These are phyloP conservation scores for Aspergillus piperis DNA, from an alignment of 2,329 filamentous ascomycete species.

Conservation along the genomic window DNA sequence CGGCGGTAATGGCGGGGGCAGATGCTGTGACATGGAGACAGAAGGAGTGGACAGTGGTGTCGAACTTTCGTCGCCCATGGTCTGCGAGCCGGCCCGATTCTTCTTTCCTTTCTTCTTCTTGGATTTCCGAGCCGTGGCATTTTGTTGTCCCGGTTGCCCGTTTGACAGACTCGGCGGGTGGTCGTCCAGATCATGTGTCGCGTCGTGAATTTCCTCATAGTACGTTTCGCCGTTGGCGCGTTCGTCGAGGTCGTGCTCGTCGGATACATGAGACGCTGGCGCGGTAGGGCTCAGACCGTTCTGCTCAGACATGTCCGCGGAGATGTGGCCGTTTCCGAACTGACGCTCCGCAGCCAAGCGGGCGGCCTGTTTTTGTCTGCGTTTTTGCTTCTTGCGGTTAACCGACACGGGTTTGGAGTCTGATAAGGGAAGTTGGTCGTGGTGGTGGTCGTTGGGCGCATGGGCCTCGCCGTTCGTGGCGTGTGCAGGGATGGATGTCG, in stretches of 20 bases:
- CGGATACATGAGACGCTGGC: slow-evolving; percentile 30
- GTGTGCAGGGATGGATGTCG: slow-evolving; percentile 27
- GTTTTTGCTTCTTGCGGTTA: slow-evolving; percentile 95
- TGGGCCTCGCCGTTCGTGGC: slow-evolving; percentile 33
- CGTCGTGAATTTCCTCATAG: slow-evolving; percentile 57
- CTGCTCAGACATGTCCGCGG: slow-evolving; percentile 31
- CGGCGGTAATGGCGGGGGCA: slow-evolving; percentile 48
- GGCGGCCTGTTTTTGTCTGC: slow-evolving; percentile 78
- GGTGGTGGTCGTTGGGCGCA: slow-evolving; percentile 18
- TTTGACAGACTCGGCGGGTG: slow-evolving; percentile 19
- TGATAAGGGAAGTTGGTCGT: slow-evolving; percentile 10
- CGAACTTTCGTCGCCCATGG: slow-evolving; percentile 40
- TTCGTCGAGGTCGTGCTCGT: slow-evolving; percentile 35
- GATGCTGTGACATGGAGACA: slow-evolving; percentile 42
- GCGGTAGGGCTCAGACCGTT: slow-evolving; percentile 37
- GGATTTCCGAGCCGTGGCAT: slow-evolving; percentile 34
- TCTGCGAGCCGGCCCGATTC: slow-evolving; percentile 36
- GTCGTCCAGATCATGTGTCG: slow-evolving; percentile 34
- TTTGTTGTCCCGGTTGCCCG: slow-evolving; percentile 24
- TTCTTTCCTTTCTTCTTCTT: slow-evolving; percentile 48
- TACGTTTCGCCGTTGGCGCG: slow-evolving; percentile 55
- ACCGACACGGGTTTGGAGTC: slow-evolving; percentile 53
- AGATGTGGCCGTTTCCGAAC: slow-evolving; percentile 32
- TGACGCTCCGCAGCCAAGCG: slow-evolving; percentile 63
- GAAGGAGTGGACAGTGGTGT: slow-evolving; percentile 48